phyloP scores from a whole-genome alignment of 306 rosid genomes.

The Begonia fuchsioides region DNA sequence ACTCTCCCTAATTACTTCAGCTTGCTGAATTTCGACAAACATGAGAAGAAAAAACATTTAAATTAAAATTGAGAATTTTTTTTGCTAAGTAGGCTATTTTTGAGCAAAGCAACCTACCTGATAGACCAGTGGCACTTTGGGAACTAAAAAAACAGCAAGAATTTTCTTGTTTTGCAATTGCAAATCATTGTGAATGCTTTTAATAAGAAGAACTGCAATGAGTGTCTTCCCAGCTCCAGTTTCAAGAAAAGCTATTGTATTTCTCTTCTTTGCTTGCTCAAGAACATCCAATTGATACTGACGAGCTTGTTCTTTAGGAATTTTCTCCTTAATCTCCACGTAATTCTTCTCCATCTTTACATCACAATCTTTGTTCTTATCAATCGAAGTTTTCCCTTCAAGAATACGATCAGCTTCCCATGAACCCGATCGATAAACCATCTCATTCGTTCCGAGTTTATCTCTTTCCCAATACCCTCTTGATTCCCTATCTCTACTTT shows the following conservation, averaged over 20 bases:
- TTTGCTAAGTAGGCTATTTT: neutral
- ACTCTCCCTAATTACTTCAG: slow-evolving; percentile 92
- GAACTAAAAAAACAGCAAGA: slow-evolving; percentile 91
- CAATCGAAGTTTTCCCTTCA: slow-evolving; percentile 29
- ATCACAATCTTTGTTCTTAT: slow-evolving; percentile 26
- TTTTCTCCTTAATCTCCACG: slow-evolving; percentile 41
- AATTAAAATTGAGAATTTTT: neutral
- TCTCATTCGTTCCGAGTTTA: slow-evolving; percentile 42
- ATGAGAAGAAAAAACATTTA: slow-evolving; percentile 5
- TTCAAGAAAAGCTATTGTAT: slow-evolving; percentile 93
- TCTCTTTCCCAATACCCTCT: slow-evolving; percentile 98
- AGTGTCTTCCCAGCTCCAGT: slow-evolving; percentile 99
- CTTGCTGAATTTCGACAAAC: slow-evolving; percentile 61
- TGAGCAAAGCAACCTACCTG: slow-evolving; percentile 34
- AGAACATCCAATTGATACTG: slow-evolving; percentile 96
- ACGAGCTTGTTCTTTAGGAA: slow-evolving; percentile 78
- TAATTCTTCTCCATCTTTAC: slow-evolving; percentile 31
- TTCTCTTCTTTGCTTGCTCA: slow-evolving; percentile 78
- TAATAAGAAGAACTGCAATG: slow-evolving; percentile 87
- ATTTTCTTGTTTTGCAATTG: slow-evolving; percentile 52
- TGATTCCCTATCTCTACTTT: slow-evolving; percentile 47
- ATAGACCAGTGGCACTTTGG: slow-evolving; percentile 94
- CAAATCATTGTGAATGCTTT: slow-evolving; percentile 46
- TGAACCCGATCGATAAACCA: slow-evolving; percentile 55
- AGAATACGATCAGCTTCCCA: slow-evolving; percentile 50